Evolutionary conservation across 2,329 filamentous ascomycete genomes (phyloP).

Genomic region (Claviceps arundinis): DNA sequence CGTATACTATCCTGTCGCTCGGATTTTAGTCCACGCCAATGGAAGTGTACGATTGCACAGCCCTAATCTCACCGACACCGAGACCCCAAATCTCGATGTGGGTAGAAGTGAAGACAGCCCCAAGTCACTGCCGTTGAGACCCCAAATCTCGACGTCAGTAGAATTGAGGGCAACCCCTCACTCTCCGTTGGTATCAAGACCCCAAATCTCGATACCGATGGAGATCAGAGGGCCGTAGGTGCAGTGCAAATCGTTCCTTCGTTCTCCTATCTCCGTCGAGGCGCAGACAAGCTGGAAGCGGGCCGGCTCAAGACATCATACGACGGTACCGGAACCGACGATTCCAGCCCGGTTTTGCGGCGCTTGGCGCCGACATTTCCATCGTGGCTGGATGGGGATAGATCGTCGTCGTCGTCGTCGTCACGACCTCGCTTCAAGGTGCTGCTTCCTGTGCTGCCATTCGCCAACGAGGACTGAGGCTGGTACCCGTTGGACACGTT

Average conservation of each 20-base stretch:
- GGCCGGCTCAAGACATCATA: conserved; percentile 38
- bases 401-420: conserved; percentile 48
- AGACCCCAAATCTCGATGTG: no score
- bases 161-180: no score
- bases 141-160: no score
- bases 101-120: no score
- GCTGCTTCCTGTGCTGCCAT: conserved; percentile 35
- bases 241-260: neutral
- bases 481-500: conserved; percentile 50
- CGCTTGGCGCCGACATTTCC: conserved; percentile 56
- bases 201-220: no score
- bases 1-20: no score
- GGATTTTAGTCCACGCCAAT: no score
- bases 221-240: no score
- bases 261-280: conserved; percentile 23
- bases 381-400: conserved; percentile 47
- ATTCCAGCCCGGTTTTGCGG: conserved; percentile 62
- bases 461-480: conserved; percentile 49
- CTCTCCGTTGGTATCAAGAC: no score
- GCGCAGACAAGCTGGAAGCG: conserved; percentile 29
- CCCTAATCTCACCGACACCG: no score
- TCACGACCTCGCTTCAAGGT: conserved; percentile 31
- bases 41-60: no score
- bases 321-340: conserved; percentile 33
- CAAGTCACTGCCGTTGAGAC: no score